Conservation (phyloP, 2,329 filamentous ascomycete species). For the Blastomyces gilchristii region DNA sequence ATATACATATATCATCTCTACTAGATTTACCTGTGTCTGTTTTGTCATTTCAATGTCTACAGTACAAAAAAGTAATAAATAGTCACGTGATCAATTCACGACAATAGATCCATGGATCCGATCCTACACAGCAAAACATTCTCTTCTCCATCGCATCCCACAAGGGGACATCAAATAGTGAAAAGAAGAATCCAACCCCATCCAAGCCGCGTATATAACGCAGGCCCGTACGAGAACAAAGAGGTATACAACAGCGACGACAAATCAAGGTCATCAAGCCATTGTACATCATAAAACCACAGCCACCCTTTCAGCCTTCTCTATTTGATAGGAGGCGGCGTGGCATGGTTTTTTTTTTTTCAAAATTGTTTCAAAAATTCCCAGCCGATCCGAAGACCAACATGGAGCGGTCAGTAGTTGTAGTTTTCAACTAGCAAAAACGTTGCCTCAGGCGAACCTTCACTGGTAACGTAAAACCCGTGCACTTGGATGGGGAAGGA, state of each 20-base stretch:
- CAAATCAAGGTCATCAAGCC: constrained; percentile 1
- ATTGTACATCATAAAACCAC: background rate
- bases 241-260: constrained; percentile 3
- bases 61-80: too few relatives aligned
- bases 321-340: too few relatives aligned
- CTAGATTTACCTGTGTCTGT: too few relatives aligned
- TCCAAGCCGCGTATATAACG: constrained; percentile 6
- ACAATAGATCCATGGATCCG: too few relatives aligned
- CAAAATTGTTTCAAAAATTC: constrained; percentile 60
- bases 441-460: constrained; percentile 71
- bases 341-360: too few relatives aligned
- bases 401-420: constrained; percentile 59
- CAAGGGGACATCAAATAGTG: constrained; percentile 15
- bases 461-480: constrained; percentile 68
- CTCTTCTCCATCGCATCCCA: constrained; percentile 16
- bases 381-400: constrained; percentile 58
- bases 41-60: too few relatives aligned
- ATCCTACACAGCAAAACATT: background rate
- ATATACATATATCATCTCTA: too few relatives aligned
- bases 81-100: too few relatives aligned
- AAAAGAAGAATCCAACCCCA: constrained; percentile 13
- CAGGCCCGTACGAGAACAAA: background rate
- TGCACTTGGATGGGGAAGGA: constrained; percentile 53
- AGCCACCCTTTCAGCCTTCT: background rate
- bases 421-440: constrained; percentile 87